phyloP scores from a whole-genome alignment of 1,139 yeast species.

The Taphrina wiesneri region DNA sequence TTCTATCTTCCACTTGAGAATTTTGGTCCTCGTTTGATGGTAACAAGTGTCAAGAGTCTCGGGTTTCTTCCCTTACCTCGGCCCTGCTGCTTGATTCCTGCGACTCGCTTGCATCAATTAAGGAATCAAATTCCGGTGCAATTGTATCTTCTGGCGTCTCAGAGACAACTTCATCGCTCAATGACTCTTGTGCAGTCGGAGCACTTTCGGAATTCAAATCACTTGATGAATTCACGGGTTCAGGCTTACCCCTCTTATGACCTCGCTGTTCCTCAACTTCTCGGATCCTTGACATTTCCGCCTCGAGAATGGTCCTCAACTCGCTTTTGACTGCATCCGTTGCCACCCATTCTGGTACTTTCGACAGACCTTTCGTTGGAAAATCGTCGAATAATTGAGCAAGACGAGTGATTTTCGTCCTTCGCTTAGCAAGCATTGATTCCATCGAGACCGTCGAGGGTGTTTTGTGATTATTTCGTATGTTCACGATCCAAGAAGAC shows the following conservation, averaged over 20 bases:
- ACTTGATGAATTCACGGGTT: background rate
- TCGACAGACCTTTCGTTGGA: background rate
- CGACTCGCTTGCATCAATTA: no score
- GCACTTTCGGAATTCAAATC: background rate
- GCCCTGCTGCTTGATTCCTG: no score
- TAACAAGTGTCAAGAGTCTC: no score
- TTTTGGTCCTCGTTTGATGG: no score
- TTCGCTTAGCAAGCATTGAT: background rate
- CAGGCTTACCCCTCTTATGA: background rate
- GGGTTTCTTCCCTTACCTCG: no score
- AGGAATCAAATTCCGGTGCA: no score
- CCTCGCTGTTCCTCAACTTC: conserved; percentile 7
- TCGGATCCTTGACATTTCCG: conserved; percentile 33
- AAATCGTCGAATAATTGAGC: background rate
- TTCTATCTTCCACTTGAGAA: no score
- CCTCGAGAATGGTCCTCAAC: conserved; percentile 42
- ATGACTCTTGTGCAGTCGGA: no score
- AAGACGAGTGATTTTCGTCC: background rate
- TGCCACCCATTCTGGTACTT: no score
- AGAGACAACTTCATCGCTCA: no score
- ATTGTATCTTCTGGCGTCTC: no score
- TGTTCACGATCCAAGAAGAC: background rate
- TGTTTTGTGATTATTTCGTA: background rate
- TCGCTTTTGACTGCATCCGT: background rate
- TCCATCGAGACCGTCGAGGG: background rate